These are phyloP conservation scores for Hepatocystis sp. DNA, from an alignment of 169 alveolate species.

Conservation along the genomic window DNA sequence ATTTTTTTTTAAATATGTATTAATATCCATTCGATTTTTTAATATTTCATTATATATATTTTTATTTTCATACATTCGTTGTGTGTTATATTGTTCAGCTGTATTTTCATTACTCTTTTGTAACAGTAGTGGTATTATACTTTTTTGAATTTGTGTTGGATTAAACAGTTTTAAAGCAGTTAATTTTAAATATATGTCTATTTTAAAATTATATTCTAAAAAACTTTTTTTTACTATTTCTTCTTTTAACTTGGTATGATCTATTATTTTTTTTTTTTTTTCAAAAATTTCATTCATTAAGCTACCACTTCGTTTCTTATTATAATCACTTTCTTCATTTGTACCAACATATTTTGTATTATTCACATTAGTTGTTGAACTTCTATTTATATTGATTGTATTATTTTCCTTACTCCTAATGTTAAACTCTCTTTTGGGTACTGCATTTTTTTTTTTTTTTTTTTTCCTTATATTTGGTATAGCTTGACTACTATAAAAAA, in stretches of 20 bases:
- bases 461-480: no score
- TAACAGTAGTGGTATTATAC: constrained; percentile 62
- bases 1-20: constrained; percentile 30
- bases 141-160: constrained; percentile 68
- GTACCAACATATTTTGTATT: no score
- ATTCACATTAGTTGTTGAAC: no score
- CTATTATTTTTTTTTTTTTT: neutral
- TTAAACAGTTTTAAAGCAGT: constrained; percentile 37
- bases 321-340: neutral
- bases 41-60: constrained; percentile 30
- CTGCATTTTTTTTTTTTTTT: no score
- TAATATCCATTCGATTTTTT: constrained; percentile 33
- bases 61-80: neutral
- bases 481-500: neutral
- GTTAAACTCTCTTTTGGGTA: no score
- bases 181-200: constrained; percentile 58
- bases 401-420: no score
- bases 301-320: neutral
- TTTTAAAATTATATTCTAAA: constrained; percentile 64
- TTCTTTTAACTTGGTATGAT: constrained; percentile 13
- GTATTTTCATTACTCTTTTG: constrained; percentile 1
- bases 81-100: neutral
- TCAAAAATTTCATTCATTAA: constrained; percentile 2
- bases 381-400: no score
- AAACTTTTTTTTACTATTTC: constrained; percentile 44